A percentile compares a stretch with the other conserved stretches of the same genome.
Conservation (phyloP, 2,329 filamentous ascomycete species). For the Cercospora berteroae region DNA sequence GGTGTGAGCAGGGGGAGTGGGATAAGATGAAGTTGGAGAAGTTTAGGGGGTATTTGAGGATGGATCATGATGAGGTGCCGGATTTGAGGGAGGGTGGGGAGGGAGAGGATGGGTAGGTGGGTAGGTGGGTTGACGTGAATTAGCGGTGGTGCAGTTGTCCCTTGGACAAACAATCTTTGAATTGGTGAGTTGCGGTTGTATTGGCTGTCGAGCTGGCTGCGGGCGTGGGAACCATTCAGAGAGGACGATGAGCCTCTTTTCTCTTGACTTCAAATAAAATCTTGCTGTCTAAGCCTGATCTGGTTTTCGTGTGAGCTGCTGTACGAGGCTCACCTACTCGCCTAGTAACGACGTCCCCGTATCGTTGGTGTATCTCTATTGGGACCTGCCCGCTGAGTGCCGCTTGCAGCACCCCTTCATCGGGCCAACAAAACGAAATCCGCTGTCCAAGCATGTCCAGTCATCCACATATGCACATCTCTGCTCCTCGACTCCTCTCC, state of each 20-base stretch:
- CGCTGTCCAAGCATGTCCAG: neutral
- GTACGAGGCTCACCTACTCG: neutral
- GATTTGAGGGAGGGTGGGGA: neutral
- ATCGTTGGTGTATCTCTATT: neutral
- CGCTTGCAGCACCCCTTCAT: neutral
- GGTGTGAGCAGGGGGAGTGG: neutral
- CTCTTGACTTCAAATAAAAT: neutral
- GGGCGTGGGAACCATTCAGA: too few relatives aligned
- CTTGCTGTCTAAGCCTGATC: neutral
- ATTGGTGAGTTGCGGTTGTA: neutral
- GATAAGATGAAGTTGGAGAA: neutral
- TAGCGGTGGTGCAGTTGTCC: too few relatives aligned
- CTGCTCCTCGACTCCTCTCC: neutral
- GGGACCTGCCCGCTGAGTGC: neutral
- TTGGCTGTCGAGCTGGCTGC: neutral
- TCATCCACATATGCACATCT: neutral
- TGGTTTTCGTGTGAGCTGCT: neutral
- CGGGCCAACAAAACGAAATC: neutral
- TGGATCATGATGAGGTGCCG: constrained; percentile 6
- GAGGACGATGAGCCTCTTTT: neutral
- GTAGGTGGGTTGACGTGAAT: too few relatives aligned
- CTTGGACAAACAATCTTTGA: too few relatives aligned
- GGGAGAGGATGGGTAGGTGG: neutral
- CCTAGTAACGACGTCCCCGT: neutral
- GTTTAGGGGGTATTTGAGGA: neutral